Percentiles rank a stretch among this genome's conserved stretches.
Conservation (phyloP, 768 basidiomycete genomes). For the Tylopilus plumbeoviolaceoides region DNA sequence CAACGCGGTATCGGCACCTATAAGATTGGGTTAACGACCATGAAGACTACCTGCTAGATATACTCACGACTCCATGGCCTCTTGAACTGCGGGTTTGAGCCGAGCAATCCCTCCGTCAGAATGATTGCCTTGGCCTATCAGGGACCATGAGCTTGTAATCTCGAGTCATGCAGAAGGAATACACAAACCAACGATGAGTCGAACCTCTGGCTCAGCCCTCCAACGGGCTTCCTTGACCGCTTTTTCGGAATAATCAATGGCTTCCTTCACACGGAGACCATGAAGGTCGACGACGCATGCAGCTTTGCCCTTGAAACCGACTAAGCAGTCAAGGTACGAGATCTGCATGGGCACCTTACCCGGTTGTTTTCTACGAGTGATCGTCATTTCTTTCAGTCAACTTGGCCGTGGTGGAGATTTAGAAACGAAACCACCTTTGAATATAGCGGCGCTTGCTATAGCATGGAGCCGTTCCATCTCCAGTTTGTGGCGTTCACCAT, state of each 20-base stretch:
- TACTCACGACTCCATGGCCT: slow-evolving; percentile 68
- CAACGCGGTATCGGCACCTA: slow-evolving; percentile 68
- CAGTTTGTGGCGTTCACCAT: slow-evolving; percentile 75
- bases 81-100: slow-evolving; percentile 86
- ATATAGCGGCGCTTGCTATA: slow-evolving; percentile 84
- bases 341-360: slow-evolving; percentile 29
- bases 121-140: slow-evolving; percentile 84
- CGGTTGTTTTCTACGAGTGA: slow-evolving; percentile 64
- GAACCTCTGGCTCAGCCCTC: slow-evolving; percentile 58
- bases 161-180: neutral
- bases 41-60: neutral
- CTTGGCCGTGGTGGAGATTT: neutral
- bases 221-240: slow-evolving; percentile 63
- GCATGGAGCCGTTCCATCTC: slow-evolving; percentile 75
- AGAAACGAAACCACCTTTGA: slow-evolving; percentile 41
- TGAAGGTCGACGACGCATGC: slow-evolving; percentile 83
- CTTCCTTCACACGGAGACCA: slow-evolving; percentile 90
- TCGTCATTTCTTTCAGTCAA: neutral
- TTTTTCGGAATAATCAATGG: slow-evolving; percentile 67
- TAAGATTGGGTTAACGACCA: neutral
- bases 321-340: neutral
- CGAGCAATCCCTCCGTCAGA: slow-evolving; percentile 73
- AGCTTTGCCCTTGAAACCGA: slow-evolving; percentile 45
- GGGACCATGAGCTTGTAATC: neutral
- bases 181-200: slow-evolving; percentile 79